phyloP scores from a whole-genome alignment of 1,139 yeast species.

The Pneumocystis oryctolagi region DNA sequence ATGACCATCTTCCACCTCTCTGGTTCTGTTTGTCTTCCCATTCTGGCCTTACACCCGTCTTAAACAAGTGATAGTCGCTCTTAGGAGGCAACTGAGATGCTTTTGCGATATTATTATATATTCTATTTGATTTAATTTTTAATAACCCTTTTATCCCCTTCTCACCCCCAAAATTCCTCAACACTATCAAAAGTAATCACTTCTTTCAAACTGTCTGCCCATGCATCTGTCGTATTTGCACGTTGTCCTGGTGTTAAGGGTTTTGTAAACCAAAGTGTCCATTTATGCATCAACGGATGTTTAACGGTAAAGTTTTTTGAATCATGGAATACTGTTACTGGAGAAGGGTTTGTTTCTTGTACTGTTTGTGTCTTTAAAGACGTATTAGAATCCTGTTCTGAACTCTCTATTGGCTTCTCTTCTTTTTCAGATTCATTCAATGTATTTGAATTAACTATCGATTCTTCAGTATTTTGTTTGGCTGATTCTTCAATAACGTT shows the following conservation, averaged over 20 bases:
- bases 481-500: no score
- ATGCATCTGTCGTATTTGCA: constrained; percentile 39
- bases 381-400: no score
- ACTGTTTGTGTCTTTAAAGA: no score
- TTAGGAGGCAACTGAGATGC: constrained; percentile 82
- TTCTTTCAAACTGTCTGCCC: constrained; percentile 89
- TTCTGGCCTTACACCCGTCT: constrained; percentile 90
- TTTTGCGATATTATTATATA: constrained; percentile 82
- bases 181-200: constrained; percentile 84
- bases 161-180: constrained; percentile 90
- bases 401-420: no score
- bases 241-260: constrained; percentile 54
- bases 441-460: no score
- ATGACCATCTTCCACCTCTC: constrained; percentile 91
- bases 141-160: no score
- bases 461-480: no score
- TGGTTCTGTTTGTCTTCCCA: constrained; percentile 91
- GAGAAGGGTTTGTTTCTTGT: neutral
- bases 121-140: constrained; percentile 18
- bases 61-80: constrained; percentile 91
- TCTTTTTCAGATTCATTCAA: no score
- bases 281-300: constrained; percentile 81
- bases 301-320: constrained; percentile 61
- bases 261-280: constrained; percentile 98
- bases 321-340: constrained; percentile 44